A percentile compares a stretch with the other conserved stretches of the same genome.
Evolutionary conservation across 2,329 filamentous ascomycete species (phyloP).

Genomic region (Talaromyces sp.): DNA sequence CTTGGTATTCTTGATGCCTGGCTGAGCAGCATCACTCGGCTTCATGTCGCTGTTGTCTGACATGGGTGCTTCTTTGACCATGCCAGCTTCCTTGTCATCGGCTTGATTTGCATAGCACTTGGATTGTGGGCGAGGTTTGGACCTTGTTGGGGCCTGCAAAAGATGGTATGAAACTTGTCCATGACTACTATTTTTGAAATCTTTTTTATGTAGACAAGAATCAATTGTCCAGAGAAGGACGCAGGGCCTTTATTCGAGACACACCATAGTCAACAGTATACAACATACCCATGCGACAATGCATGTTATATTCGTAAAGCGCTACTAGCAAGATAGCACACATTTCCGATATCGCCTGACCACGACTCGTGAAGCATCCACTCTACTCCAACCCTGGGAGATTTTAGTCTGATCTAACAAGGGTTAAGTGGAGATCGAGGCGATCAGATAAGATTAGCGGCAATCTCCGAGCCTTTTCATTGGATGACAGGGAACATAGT

Average conservation of each 20-base stretch:
- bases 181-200: background rate
- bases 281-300: too few species aligned
- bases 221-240: background rate
- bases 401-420: background rate
- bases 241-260: background rate
- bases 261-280: background rate
- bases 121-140: background rate
- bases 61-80: background rate
- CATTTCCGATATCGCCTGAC: background rate
- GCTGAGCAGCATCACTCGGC: constrained; percentile 14
- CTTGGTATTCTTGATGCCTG: constrained; percentile 25
- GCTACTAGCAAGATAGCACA: background rate
- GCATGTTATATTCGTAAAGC: too few species aligned
- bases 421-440: background rate
- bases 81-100: background rate
- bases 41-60: background rate
- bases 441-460: background rate
- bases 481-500: background rate
- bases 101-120: background rate
- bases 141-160: background rate
- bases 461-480: background rate
- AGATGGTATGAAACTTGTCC: background rate
- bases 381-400: background rate
- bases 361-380: background rate
- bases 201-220: background rate